A percentile compares a stretch with the other conserved stretches of the same genome.
phyloP scores from a whole-genome alignment of 768 basidiomycete species.

The Agrocybe praecox region DNA sequence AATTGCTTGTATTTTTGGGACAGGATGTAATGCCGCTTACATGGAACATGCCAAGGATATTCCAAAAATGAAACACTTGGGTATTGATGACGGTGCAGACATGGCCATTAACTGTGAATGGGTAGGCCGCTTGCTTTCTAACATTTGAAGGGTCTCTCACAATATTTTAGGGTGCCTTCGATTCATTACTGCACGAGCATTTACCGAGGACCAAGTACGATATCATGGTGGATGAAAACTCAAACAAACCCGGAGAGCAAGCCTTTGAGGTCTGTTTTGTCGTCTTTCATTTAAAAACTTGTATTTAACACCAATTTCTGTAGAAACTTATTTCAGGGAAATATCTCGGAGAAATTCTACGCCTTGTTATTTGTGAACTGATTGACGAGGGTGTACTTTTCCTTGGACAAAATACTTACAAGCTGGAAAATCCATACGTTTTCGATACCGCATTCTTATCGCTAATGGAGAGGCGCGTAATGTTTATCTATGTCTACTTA shows the following conservation, averaged over 20 bases:
- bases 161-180: slow-evolving; percentile 85
- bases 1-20: slow-evolving; percentile 97
- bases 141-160: neutral
- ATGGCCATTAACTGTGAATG: slow-evolving; percentile 99
- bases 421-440: slow-evolving; percentile 89
- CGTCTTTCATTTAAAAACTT: neutral
- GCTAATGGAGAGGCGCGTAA: slow-evolving; percentile 85
- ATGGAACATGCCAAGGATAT: slow-evolving; percentile 91
- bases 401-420: slow-evolving; percentile 98
- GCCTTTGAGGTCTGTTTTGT: slow-evolving; percentile 71
- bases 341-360: slow-evolving; percentile 94
- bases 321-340: slow-evolving; percentile 96
- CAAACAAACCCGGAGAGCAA: slow-evolving; percentile 97
- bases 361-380: slow-evolving; percentile 93
- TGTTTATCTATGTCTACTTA: neutral
- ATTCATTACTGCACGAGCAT: slow-evolving; percentile 93
- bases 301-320: neutral
- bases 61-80: slow-evolving; percentile 80
- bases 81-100: slow-evolving; percentile 60
- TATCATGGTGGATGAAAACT: slow-evolving; percentile 85
- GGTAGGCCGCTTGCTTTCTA: slow-evolving; percentile 41
- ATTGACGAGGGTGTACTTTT: slow-evolving; percentile 97
- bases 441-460: slow-evolving; percentile 98
- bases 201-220: slow-evolving; percentile 97
- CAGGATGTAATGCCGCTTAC: slow-evolving; percentile 97